phyloP scores from a whole-genome alignment of 257 asterid genomes.

The Solanum paucissectum region DNA sequence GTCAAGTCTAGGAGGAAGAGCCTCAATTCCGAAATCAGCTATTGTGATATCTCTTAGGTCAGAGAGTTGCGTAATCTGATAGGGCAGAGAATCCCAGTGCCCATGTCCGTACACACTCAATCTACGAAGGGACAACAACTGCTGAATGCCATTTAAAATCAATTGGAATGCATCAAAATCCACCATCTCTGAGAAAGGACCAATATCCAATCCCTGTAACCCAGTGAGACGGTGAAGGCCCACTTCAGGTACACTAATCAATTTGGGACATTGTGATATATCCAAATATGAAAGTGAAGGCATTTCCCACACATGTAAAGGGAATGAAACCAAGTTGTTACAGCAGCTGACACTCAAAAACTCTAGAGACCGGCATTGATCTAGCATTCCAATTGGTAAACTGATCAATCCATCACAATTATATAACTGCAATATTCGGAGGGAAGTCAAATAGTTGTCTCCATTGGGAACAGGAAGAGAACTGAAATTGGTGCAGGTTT shows the following conservation, averaged over 20 bases:
- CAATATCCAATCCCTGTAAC: rapidly evolving
- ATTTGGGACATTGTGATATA: background rate
- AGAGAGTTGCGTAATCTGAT: slow-evolving; percentile 8
- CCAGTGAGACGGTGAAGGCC: background rate
- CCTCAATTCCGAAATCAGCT: background rate
- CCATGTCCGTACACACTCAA: background rate
- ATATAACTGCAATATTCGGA: rapidly evolving
- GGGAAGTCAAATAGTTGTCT: background rate
- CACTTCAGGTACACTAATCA: background rate
- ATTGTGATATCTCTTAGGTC: rapidly evolving
- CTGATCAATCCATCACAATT: background rate
- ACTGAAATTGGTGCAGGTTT: background rate
- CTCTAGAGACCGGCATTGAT: background rate
- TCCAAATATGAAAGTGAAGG: background rate
- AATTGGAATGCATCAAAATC: background rate
- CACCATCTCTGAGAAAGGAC: background rate
- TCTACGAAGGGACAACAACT: background rate
- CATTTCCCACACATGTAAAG: background rate
- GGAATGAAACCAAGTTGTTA: background rate
- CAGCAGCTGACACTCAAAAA: rapidly evolving
- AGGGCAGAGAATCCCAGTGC: background rate
- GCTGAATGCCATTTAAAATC: background rate
- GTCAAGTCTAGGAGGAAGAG: slow-evolving; percentile 18
- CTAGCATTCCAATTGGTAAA: slow-evolving; percentile 8
- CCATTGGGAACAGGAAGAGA: background rate